Base-by-base conservation (phyloP, 2,329 filamentous ascomycete species). In the Colletotrichum sp. region DNA sequence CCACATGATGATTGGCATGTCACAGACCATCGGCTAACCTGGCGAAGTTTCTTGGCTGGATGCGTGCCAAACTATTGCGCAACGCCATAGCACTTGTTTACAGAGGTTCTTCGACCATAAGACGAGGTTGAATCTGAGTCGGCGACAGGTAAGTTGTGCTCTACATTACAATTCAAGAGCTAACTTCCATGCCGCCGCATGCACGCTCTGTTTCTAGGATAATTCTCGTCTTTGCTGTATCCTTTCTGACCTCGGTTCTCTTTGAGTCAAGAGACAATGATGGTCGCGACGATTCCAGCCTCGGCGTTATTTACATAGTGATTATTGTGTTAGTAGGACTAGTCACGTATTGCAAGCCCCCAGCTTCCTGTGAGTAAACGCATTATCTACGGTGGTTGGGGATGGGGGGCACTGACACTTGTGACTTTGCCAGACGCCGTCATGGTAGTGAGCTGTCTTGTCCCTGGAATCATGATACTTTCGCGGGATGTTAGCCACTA, bases 101-200 rank as follows among this genome's bases (percentile, higher is more conserved):
- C 9, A 6, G 0, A 44, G 1, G 18, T 44, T 44, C 18, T 12
- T 44, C 9, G 39, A 10, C 18, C 0, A 44, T 44, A 6, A 1
- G 1, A 10, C 39, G 39, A 44, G 39, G 16, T 44, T 44, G 1
- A 12, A 10, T 10, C n/a, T 18, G 39, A 10, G 18, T 44, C 39
- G 9, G 18, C 5, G 39, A 44, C 16, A 44, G 39, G 39, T 44
- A 4, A 2, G 39, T 44, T n/a, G 18, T n/a, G 8, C 5, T 44
- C 39, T 1, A 12, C 1, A 18, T 12, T 44, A 6, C 18, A n/a
- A 0, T 18, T 44, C 39, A 6, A 44, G 39, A n/a, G 39, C 18
- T 44, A 44, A 44, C 1, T 12, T 2, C 2, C 9, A 44, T 10
- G 16, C 8, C 1, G 39, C 18, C 18, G 18, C 39, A n/a, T n/a